Evolutionary conservation across 371 early-diverging fungal species (phyloP).

Genomic region (Mucor saturninus): DNA sequence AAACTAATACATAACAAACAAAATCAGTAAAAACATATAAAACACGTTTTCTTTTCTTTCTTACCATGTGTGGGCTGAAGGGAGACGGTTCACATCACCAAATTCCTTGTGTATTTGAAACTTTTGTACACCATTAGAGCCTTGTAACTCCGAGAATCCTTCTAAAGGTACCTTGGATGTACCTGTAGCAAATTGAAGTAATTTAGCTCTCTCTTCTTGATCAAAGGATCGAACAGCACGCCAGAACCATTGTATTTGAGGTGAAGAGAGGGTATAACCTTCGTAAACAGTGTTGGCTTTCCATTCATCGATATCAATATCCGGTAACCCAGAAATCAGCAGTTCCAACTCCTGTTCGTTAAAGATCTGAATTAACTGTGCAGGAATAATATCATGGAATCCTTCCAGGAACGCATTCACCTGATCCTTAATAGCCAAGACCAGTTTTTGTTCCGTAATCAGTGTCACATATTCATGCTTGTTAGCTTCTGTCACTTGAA

Average conservation of each 20-base stretch:
- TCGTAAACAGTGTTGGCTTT: conserved; percentile 97
- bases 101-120: conserved; percentile 99
- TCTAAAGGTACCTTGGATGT: conserved; percentile 98
- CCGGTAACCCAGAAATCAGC: conserved; percentile 97
- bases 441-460: conserved; percentile 88
- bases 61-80: conserved; percentile 98
- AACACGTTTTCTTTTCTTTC: conserved; percentile 4
- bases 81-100: conserved; percentile 82
- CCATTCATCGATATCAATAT: conserved; percentile 99
- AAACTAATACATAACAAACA: conserved; percentile 62
- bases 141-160: conserved; percentile 95
- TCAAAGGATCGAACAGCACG: conserved; percentile 95
- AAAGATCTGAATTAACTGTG: conserved; percentile 90
- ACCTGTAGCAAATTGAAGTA: conserved; percentile 98
- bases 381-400: conserved; percentile 96
- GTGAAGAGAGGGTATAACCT: conserved; percentile 85
- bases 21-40: not conserved
- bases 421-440: conserved; percentile 90
- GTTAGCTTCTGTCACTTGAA: conserved; percentile 94
- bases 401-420: conserved; percentile 93
- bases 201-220: conserved; percentile 96
- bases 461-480: conserved; percentile 96
- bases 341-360: conserved; percentile 99
- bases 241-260: conserved; percentile 99
- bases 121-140: conserved; percentile 93